phyloP scores from a whole-genome alignment of 2,329 filamentous ascomycete genomes.

The Fonsecaea multimorphosa region DNA sequence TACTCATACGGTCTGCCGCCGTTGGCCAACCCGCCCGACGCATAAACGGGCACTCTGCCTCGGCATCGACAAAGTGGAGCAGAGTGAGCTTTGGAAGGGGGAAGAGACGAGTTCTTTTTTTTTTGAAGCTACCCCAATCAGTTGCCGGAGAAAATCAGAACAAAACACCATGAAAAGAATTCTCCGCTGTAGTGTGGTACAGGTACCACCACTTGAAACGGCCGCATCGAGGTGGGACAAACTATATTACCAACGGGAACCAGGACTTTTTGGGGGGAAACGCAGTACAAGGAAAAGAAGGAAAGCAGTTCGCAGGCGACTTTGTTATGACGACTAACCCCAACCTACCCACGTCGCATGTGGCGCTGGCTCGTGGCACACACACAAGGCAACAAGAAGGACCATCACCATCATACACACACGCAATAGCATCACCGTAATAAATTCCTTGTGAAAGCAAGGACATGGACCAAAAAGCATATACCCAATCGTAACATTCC shows the following conservation, averaged over 20 bases:
- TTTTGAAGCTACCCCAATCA: no score
- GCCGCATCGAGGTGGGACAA: neutral
- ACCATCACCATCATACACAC: neutral
- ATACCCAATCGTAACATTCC: no score
- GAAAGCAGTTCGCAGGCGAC: neutral
- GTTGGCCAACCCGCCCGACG: conserved; percentile 2
- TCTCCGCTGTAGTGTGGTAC: conserved; percentile 1
- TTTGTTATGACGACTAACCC: neutral
- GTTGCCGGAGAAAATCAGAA: neutral
- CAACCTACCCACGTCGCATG: neutral
- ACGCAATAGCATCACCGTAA: neutral
- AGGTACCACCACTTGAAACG: neutral
- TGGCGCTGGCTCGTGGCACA: neutral
- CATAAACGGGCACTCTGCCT: conserved; percentile 1
- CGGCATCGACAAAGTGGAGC: no score
- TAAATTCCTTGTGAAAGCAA: neutral
- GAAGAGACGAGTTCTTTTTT: no score
- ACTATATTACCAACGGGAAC: neutral
- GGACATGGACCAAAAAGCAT: neutral
- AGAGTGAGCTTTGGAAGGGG: neutral
- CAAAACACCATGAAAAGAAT: neutral
- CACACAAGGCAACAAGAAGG: neutral
- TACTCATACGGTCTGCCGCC: conserved; percentile 39
- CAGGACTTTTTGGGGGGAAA: neutral
- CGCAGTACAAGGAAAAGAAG: neutral